Base-by-base conservation (phyloP, 768 basidiomycete genomes). In the Phaffia australis region DNA sequence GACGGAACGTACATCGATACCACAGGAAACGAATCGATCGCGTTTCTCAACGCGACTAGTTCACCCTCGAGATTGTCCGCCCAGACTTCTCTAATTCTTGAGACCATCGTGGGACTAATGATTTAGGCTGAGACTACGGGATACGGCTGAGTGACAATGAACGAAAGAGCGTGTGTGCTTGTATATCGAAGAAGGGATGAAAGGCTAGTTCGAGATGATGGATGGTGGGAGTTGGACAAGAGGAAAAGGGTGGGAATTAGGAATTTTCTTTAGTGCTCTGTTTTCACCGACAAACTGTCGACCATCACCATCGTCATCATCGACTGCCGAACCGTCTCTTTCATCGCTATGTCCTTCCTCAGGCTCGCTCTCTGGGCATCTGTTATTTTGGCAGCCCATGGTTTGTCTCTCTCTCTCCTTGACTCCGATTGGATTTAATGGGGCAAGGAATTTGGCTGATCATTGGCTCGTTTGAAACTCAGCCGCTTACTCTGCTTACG, bases 11-110 rank as follows among this genome's bases (percentile, higher is more conserved):
- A 87, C 91, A 99, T 93, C 72, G 93, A 89, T 74, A 99, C 84
- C 78, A 86, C 95, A 14, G 93, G 88, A 79, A 90, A 95, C 71
- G 82, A 81, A 72, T 95, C 94, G 71, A 98, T 87, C 67, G 87
- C 79, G 58, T 87, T 84, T 61, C 95, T 84, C 64, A 98, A 86
- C 71, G 83, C 84, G 15, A 83, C 84, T 84, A 99, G 92, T 79
- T 98, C 95, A 49, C 81, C 79, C 70, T 97, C 92, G 69, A 99
- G 85, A 77, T 93, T 95, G 48, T 85, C 86, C 1, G 84, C 83
- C 93, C 94, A 99, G 72, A 99, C 94, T 73, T 99, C 91, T 72
- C 86, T 83, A 83, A 93, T 93, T 1, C 71, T 54, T 42, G 63
- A 56, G 27, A 56, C 49, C 66, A 67, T 67, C 51, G 19, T 30